Evolutionary conservation across 2,329 filamentous ascomycete species (phyloP).

Genomic region (Scortechinia acanthostroma): DNA sequence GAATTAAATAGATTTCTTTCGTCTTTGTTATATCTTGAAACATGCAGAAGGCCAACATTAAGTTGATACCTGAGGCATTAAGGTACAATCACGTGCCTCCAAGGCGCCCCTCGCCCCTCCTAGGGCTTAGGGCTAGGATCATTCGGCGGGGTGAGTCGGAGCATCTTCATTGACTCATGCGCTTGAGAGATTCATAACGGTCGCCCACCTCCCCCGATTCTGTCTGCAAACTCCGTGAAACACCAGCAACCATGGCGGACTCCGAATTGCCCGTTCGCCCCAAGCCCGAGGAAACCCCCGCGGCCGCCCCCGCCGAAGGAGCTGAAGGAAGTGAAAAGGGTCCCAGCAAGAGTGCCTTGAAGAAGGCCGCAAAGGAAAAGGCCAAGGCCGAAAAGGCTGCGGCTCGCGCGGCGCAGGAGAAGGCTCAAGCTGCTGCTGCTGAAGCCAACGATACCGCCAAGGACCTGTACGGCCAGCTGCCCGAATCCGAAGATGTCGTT

Average conservation of each 20-base stretch:
- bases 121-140: constrained; percentile 1
- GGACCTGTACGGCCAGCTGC: constrained; percentile 50
- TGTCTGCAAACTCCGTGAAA: neutral
- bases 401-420: constrained; percentile 43
- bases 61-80: neutral
- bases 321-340: constrained; percentile 22
- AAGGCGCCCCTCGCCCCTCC: neutral
- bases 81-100: neutral
- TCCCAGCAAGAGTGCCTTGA: constrained; percentile 46
- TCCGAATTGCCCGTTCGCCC: neutral
- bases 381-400: constrained; percentile 48
- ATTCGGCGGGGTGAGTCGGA: neutral
- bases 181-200: neutral
- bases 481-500: constrained; percentile 38
- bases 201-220: neutral
- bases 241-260: neutral
- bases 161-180: neutral
- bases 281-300: constrained; percentile 1
- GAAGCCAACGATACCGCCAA: constrained; percentile 32
- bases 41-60: too few species aligned
- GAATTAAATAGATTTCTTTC: too few species aligned
- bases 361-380: constrained; percentile 49
- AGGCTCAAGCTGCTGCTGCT: constrained; percentile 41
- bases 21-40: too few species aligned
- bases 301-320: neutral